phyloP scores from a whole-genome alignment of 371 early-diverging fungal genomes.

The Capillidium rhysosporum region DNA sequence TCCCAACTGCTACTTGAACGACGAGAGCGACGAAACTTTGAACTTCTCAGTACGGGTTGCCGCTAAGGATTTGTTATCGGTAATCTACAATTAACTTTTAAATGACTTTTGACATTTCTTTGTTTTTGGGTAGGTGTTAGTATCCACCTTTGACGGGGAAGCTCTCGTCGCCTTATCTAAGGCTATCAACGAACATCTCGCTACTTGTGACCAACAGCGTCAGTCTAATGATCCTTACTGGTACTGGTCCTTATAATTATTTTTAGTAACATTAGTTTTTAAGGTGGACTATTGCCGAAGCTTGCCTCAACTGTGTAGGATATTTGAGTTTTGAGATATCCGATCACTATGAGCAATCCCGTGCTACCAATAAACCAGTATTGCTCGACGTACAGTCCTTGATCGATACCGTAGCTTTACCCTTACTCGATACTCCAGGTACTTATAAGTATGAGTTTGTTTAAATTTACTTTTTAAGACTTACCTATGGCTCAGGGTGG shows the following conservation, averaged over 20 bases:
- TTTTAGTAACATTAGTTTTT: slow-evolving; percentile 5
- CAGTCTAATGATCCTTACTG: slow-evolving; percentile 25
- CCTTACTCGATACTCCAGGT: slow-evolving; percentile 34
- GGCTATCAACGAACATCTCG: slow-evolving; percentile 29
- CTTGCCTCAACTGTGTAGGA: slow-evolving; percentile 54
- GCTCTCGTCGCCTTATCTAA: slow-evolving; percentile 17
- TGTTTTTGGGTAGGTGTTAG: slow-evolving; percentile 14
- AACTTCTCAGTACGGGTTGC: slow-evolving; percentile 67
- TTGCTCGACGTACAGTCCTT: slow-evolving; percentile 40
- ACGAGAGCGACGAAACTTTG: slow-evolving; percentile 71
- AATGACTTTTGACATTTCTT: too few relatives aligned
- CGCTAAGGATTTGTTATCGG: slow-evolving; percentile 46
- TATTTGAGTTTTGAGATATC: slow-evolving; percentile 31
- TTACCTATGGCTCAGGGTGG: slow-evolving; percentile 20
- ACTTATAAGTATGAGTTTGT: not conserved
- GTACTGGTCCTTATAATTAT: slow-evolving; percentile 10
- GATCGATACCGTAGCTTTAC: slow-evolving; percentile 58
- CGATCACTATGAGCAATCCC: slow-evolving; percentile 22
- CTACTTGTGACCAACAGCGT: slow-evolving; percentile 27
- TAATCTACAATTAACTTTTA: slow-evolving; percentile 10
- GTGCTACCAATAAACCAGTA: slow-evolving; percentile 14
- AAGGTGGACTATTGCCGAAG: slow-evolving; percentile 74
- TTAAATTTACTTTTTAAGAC: slow-evolving; percentile 14
- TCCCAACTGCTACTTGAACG: slow-evolving; percentile 69
- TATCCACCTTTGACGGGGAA: slow-evolving; percentile 31